A percentile compares a stretch with the other conserved stretches of the same genome.
Evolutionary conservation across 169 alveolate species (phyloP).

Genomic region (Plasmodium vivax): DNA sequence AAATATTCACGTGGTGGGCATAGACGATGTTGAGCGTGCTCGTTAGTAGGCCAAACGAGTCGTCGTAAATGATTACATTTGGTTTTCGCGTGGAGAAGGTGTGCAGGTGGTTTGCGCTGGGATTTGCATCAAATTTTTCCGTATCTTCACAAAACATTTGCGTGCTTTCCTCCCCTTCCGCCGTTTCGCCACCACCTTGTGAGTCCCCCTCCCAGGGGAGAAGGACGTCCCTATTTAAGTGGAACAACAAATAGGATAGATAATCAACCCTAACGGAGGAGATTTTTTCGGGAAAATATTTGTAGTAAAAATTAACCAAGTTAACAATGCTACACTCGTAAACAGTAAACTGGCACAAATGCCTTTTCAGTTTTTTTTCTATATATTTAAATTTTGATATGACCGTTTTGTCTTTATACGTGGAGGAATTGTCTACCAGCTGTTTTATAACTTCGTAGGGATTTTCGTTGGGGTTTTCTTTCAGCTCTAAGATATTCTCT

Average conservation of each 20-base stretch:
- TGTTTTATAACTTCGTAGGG: slow-evolving; percentile 66
- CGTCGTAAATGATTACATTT: slow-evolving; percentile 50
- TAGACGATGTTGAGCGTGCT: slow-evolving; percentile 35
- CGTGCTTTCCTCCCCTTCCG: background rate
- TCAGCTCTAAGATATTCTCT: slow-evolving; percentile 41
- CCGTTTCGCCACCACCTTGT: background rate
- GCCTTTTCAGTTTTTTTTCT: slow-evolving; percentile 56
- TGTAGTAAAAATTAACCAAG: slow-evolving; percentile 33
- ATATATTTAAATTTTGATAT: slow-evolving; percentile 59
- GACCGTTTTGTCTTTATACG: slow-evolving; percentile 51
- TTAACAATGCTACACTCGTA: slow-evolving; percentile 48
- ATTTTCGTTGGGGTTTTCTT: slow-evolving; percentile 16
- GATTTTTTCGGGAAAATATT: slow-evolving; percentile 48
- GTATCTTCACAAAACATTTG: background rate
- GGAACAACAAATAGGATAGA: slow-evolving; percentile 43
- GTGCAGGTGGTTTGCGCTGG: background rate
- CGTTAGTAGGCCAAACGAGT: slow-evolving; percentile 27
- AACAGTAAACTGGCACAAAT: slow-evolving; percentile 60
- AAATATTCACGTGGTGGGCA: slow-evolving; percentile 30
- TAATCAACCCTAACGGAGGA: slow-evolving; percentile 41
- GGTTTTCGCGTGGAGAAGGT: background rate
- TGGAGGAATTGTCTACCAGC: slow-evolving; percentile 22
- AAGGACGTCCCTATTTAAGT: slow-evolving; percentile 1
- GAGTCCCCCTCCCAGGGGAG: background rate
- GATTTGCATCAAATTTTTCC: background rate